Evolutionary conservation across 2,329 filamentous ascomycete genomes (phyloP).

Genomic region (Xylogone sp.): DNA sequence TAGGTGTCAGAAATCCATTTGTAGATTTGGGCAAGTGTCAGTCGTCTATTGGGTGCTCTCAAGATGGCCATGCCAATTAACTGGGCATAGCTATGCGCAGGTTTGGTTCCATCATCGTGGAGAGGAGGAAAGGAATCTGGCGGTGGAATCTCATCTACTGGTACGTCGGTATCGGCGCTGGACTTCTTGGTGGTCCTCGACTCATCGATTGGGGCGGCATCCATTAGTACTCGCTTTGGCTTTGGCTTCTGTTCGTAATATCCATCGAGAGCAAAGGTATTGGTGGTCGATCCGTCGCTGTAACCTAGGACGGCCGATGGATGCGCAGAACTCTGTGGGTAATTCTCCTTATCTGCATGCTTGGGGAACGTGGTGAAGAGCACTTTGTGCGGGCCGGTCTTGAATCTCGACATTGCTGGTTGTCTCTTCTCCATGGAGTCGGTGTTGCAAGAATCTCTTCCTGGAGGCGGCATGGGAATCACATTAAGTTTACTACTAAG

Average conservation of each 20-base stretch:
- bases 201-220: conserved; percentile 71
- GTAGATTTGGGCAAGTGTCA: conserved; percentile 94
- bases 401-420: conserved; percentile 55
- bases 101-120: conserved; percentile 83
- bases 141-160: conserved; percentile 27
- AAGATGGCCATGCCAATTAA: conserved; percentile 97
- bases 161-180: conserved; percentile 35
- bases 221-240: conserved; percentile 62
- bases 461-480: conserved; percentile 63
- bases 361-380: conserved; percentile 38
- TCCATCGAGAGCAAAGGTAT: conserved; percentile 48
- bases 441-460: conserved; percentile 48
- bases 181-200: conserved; percentile 63
- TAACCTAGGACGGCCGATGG: conserved; percentile 5
- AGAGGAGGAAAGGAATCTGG: conserved; percentile 69
- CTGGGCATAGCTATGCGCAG: conserved; percentile 87
- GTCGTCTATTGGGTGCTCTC: conserved; percentile 73
- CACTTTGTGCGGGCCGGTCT: conserved; percentile 52
- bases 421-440: conserved; percentile 68
- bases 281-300: conserved; percentile 11
- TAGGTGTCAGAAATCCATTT: conserved; percentile 99
- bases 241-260: conserved; percentile 47
- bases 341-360: conserved; percentile 51
- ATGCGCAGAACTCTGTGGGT: conserved; percentile 39
- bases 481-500: conserved; percentile 62